Percentiles rank a stretch among this genome's conserved stretches.
Evolutionary conservation across 1,284 basidiomycete genomes (phyloP).

Genomic region (Tilletia caries): DNA sequence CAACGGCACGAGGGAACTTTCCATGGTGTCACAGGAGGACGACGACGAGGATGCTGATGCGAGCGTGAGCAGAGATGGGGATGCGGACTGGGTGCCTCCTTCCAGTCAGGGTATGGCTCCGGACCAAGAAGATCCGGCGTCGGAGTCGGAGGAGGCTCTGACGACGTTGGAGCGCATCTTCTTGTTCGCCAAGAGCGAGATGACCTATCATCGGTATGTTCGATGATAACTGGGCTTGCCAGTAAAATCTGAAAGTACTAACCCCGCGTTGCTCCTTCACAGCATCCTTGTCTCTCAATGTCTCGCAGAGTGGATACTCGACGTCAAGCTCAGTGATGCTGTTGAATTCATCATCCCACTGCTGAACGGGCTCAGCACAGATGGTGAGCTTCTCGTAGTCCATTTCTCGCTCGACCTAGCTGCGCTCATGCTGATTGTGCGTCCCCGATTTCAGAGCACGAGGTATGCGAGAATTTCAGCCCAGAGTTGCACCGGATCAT

Average conservation of each 20-base stretch:
- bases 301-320: constrained; percentile 50
- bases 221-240: background rate
- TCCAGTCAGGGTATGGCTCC: background rate
- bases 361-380: constrained; percentile 78
- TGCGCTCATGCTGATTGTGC: too few species aligned
- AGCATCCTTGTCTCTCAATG: constrained; percentile 66
- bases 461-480: constrained; percentile 85
- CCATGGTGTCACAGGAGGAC: background rate
- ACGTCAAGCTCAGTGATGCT: constrained; percentile 72
- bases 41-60: background rate
- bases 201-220: constrained; percentile 67
- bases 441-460: too few species aligned
- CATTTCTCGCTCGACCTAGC: too few species aligned
- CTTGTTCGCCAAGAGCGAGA: constrained; percentile 80
- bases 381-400: constrained; percentile 68
- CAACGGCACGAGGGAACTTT: constrained; percentile 3
- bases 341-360: constrained; percentile 91
- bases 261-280: background rate
- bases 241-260: background rate
- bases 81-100: background rate
- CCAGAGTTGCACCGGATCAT: constrained; percentile 76
- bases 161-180: constrained; percentile 87
- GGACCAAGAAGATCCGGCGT: background rate
- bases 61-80: background rate
- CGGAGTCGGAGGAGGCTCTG: constrained; percentile 42